Base-by-base conservation (phyloP, 2,329 filamentous ascomycete genomes). In the Colletotrichum sp. region DNA sequence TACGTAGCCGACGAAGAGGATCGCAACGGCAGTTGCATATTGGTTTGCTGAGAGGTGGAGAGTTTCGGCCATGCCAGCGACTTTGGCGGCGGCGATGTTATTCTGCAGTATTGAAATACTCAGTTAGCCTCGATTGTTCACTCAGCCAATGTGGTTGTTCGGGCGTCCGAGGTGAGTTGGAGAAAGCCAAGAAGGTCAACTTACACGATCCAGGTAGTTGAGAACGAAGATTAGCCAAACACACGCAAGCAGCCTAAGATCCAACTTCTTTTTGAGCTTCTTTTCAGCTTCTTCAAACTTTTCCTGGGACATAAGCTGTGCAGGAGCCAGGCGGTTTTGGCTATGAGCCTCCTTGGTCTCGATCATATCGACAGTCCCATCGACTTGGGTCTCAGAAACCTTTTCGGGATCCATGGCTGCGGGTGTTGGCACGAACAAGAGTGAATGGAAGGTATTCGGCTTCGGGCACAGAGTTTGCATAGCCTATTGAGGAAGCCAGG, bases 1-100 rank as follows among this genome's bases (percentile, higher is more conserved):
- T 16, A 82, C 79, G 29, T 81, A 82, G 24, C 54, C 54, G 27
- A 57, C 54, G 16, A 57, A 57, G 16, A 57, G 54, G 16, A 57
- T 57, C 1, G 54, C 24, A 29, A 57, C 54, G 21, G 54, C 54
- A 16, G 54, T 57, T 24, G 54, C 54, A 11, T 57, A 29, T 57
- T 57, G 24, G 15, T 57, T 57, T 15, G 54, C 54, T 24, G 54
- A 57, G 15, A 57, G 24, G 54, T 57, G 54, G 4, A 57, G 54
- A 9, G 21, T 29, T 29, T 57, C 54, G 54, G 54, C 54, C 54
- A 57, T 57, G 15, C 24, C 24, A 24, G 54, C 54, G 21, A 57
- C 54, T 29, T 57, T 57, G 54, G 54, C 54, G 16, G 54, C 54
- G 54, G 54, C 54, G 54, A 57, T 57, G 1, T 57, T 57, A 16